Evolutionary conservation across 1,139 yeast species (phyloP).

Genomic region (Sugiyamaella castrensis): DNA sequence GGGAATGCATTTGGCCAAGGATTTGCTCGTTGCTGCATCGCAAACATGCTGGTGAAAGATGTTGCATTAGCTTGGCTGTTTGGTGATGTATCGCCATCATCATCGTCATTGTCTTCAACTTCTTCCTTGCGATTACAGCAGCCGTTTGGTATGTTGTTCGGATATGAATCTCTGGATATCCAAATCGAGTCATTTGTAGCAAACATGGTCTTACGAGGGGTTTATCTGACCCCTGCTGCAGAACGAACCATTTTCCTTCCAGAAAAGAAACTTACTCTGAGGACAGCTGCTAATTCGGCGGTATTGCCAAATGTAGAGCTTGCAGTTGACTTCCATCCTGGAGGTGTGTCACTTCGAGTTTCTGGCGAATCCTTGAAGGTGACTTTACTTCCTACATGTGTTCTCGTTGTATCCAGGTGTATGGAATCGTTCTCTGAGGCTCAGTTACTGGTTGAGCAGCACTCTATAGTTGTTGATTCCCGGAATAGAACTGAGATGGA

Average conservation of each 20-base stretch:
- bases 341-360: conserved; percentile 25
- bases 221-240: conserved; percentile 33
- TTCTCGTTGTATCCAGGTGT: conserved; percentile 25
- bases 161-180: conserved; percentile 51
- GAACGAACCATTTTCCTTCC: conserved; percentile 20
- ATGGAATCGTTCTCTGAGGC: conserved; percentile 21
- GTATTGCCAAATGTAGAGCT: conserved; percentile 33
- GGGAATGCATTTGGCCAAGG: neutral
- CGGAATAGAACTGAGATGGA: conserved; percentile 4
- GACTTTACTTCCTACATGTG: conserved; percentile 34
- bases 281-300: conserved; percentile 31
- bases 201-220: conserved; percentile 40
- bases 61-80: conserved; percentile 79
- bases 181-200: conserved; percentile 24
- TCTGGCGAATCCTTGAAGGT: conserved; percentile 35
- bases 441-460: conserved; percentile 10
- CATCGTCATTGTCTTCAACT: conserved; percentile 3
- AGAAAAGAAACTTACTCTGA: conserved; percentile 16
- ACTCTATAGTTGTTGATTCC: conserved; percentile 6
- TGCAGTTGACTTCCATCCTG: conserved; percentile 1
- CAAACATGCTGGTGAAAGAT: conserved; percentile 61
- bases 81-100: conserved; percentile 36
- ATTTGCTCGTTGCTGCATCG: conserved; percentile 31
- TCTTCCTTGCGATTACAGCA: conserved; percentile 32
- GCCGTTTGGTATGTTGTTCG: conserved; percentile 59